Percentiles rank a stretch among this genome's conserved stretches.
These are phyloP conservation scores for Cytospora mali DNA, from an alignment of 2,329 filamentous ascomycete genomes.

Conservation along the genomic window DNA sequence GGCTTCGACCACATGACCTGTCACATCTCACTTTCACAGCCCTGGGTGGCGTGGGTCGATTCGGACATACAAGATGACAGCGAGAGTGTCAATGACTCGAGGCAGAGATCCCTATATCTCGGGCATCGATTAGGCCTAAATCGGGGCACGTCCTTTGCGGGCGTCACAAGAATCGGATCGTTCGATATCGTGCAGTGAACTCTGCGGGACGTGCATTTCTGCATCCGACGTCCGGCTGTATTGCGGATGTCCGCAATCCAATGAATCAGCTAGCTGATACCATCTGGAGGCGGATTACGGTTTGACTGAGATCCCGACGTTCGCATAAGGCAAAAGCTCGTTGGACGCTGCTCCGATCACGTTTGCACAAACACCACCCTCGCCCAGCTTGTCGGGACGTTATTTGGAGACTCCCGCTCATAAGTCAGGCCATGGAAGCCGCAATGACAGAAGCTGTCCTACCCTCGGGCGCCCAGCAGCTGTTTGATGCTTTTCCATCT, in stretches of 20 bases:
- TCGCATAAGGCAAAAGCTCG: conserved; percentile 1
- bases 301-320: conserved; percentile 2
- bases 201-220: not conserved
- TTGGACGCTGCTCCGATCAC: not conserved
- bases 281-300: too few relatives aligned
- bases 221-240: not conserved
- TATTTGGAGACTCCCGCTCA: not conserved
- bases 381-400: conserved; percentile 10
- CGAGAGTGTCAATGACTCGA: conserved; percentile 15
- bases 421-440: not conserved
- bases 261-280: not conserved
- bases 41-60: conserved; percentile 6
- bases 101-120: not conserved
- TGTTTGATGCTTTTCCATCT: not conserved
- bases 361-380: not conserved
- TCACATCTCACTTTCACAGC: conserved; percentile 14
- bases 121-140: conserved; percentile 1
- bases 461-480: not conserved
- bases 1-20: conserved; percentile 12
- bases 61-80: conserved; percentile 4
- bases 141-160: not conserved
- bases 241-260: not conserved
- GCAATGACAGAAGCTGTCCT: not conserved
- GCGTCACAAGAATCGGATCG: not conserved
- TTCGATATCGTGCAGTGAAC: not conserved